Percentiles rank a stretch among this genome's conserved stretches.
phyloP scores from a whole-genome alignment of 2,329 filamentous ascomycete species.

The Colletotrichum tabaci region DNA sequence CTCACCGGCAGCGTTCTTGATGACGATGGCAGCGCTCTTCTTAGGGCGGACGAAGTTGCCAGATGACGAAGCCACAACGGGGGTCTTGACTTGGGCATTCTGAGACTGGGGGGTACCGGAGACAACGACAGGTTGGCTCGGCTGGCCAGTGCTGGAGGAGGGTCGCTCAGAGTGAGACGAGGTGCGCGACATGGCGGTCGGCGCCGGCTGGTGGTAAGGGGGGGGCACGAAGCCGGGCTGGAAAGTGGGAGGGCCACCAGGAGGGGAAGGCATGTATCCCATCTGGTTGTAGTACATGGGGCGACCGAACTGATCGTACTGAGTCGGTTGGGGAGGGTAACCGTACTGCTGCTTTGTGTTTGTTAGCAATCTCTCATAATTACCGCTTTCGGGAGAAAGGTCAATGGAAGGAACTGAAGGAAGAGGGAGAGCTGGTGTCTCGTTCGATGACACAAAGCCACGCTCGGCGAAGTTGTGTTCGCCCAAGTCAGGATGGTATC shows the following conservation, averaged over 20 bases:
- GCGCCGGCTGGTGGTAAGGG: slow-evolving; percentile 55
- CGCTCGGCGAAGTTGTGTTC: slow-evolving; percentile 46
- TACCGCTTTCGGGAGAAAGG: slow-evolving; percentile 77
- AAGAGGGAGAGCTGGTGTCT: neutral
- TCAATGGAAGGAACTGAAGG: slow-evolving; percentile 61
- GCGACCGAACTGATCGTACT: slow-evolving; percentile 59
- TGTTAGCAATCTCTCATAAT: slow-evolving; percentile 83
- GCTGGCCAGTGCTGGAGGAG: slow-evolving; percentile 76
- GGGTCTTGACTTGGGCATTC: slow-evolving; percentile 68
- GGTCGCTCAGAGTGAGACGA: slow-evolving; percentile 81
- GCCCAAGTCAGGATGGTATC: slow-evolving; percentile 30
- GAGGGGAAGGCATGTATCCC: slow-evolving; percentile 63
- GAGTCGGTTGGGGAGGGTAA: slow-evolving; percentile 62
- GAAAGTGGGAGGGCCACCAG: slow-evolving; percentile 56
- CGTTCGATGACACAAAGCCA: slow-evolving; percentile 46
- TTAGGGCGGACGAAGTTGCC: slow-evolving; percentile 66
- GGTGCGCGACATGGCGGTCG: slow-evolving; percentile 83
- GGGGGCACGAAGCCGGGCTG: slow-evolving; percentile 60
- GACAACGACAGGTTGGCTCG: slow-evolving; percentile 70
- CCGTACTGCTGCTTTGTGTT: slow-evolving; percentile 76
- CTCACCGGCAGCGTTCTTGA: slow-evolving; percentile 88
- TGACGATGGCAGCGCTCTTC: slow-evolving; percentile 84
- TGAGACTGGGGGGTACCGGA: slow-evolving; percentile 75
- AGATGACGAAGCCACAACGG: slow-evolving; percentile 56
- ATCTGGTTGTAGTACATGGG: slow-evolving; percentile 61